phyloP scores from a whole-genome alignment of 768 basidiomycete genomes.

The Mycena amicta region DNA sequence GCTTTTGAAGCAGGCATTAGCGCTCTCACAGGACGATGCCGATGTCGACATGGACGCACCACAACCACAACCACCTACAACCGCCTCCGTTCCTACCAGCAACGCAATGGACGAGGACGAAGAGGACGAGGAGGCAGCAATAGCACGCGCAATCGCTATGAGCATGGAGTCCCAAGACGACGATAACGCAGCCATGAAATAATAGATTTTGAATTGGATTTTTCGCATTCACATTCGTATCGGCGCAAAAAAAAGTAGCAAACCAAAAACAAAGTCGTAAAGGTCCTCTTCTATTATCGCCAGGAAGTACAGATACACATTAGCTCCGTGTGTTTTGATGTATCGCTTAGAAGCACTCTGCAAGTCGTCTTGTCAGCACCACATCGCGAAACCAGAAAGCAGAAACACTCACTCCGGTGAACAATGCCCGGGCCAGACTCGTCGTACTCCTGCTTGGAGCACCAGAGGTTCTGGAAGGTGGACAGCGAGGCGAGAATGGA shows the following conservation, averaged over 20 bases:
- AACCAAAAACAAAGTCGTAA: not conserved
- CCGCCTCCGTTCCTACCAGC: constrained; percentile 5
- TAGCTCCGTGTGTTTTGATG: not conserved
- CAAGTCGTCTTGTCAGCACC: not conserved
- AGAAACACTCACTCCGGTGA: constrained; percentile 34
- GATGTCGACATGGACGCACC: constrained; percentile 50
- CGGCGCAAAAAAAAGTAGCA: not conserved
- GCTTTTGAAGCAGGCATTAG: constrained; percentile 74
- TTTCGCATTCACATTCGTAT: no score
- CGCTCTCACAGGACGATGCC: constrained; percentile 65
- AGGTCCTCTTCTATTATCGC: not conserved
- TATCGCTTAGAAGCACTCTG: constrained; percentile 25
- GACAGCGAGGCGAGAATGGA: constrained; percentile 21
- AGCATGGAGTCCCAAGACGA: constrained; percentile 63
- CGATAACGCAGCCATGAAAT: not conserved
- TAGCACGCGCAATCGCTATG: constrained; percentile 90
- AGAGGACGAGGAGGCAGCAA: constrained; percentile 83
- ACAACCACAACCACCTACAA: constrained; percentile 7
- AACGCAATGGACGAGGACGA: constrained; percentile 54
- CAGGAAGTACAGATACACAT: not conserved
- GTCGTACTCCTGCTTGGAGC: constrained; percentile 24
- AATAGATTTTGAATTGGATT: not conserved
- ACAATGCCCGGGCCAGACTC: constrained; percentile 51
- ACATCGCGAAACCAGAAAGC: no score
- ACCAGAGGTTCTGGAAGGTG: constrained; percentile 25